A percentile compares a stretch with the other conserved stretches of the same genome.
Conservation (phyloP, 2,329 filamentous ascomycete genomes). For the Colletotrichum higginsianum region DNA sequence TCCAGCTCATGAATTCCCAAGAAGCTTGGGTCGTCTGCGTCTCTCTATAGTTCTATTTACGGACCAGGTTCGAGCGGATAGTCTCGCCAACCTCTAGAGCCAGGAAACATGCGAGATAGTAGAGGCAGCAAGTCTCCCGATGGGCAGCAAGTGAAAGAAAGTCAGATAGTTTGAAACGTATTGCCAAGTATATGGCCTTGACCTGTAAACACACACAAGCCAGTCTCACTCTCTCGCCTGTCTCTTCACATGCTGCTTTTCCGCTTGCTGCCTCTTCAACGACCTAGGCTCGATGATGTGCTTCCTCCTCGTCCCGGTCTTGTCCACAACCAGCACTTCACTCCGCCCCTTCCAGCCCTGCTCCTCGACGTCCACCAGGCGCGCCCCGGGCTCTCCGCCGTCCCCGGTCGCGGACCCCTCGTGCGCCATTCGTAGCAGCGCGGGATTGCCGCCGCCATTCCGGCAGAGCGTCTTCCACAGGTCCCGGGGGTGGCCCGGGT, state of each 20-base stretch:
- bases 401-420: background rate
- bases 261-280: slow-evolving; percentile 4
- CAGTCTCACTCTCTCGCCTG: background rate
- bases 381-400: background rate
- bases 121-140: too few species aligned
- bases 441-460: slow-evolving; percentile 23
- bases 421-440: slow-evolving; percentile 37
- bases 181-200: too few species aligned
- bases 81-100: background rate
- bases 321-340: slow-evolving; percentile 29
- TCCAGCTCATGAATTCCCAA: background rate
- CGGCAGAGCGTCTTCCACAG: slow-evolving; percentile 21
- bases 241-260: slow-evolving; percentile 7
- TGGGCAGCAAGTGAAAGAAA: too few species aligned
- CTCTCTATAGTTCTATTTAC: background rate
- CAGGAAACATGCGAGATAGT: background rate
- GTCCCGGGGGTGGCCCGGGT: slow-evolving; percentile 27
- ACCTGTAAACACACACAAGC: too few species aligned
- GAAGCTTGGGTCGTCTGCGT: too few species aligned
- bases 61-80: background rate
- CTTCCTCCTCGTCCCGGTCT: slow-evolving; percentile 14
- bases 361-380: slow-evolving; percentile 37
- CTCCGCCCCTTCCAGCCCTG: slow-evolving; percentile 38
- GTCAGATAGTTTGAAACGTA: fast-evolving
- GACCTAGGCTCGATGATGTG: slow-evolving; percentile 34